Evolutionary conservation across 2,329 filamentous ascomycete genomes (phyloP), one percentile per base, ranked within the genome.

Genomic region (Cryphonectria carpinicola): DNA sequence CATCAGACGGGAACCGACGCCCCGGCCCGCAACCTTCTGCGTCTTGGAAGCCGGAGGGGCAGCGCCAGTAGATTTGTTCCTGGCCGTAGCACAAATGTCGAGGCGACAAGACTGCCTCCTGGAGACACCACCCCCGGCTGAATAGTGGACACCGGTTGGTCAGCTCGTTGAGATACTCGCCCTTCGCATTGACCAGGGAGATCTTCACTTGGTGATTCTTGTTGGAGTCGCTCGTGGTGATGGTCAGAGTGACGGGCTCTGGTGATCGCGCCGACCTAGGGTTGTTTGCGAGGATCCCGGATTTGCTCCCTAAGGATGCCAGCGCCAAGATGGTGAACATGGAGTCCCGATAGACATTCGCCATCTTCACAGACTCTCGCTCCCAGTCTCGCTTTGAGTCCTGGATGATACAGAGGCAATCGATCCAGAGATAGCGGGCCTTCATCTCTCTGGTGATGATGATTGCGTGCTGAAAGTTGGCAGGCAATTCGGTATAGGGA

Each of bases 391-490:
- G 37, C 14, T 2, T 41, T 4, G 25, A 41, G 25, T 56, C 52
- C n/a, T 56, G 52, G 10, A 56, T n/a, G 11, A 56, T 56, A 19
- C 52, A 56, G 25, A 63, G 41, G 37, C n/a, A 35, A 41, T 68
- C 67, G 54, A 69, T 58, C 60, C 67, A 69, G 10, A 65, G 49
- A 39, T 69, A 65, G n/a, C n/a, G n/a, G 13, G 65, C 14, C 19
- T 37, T 49, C 37, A 69, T 28, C 37, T 65, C 22, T 28, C 61
- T 64, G 6, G 67, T 65, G 10, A 69, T 37, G 19, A 41, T 43
- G 32, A 69, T 52, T 28, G 67, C 67, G 17, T 69, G 60, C 41
- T 64, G 49, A 22, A 69, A 69, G 14, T 64, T 69, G 43, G 61
- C 49, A 17, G 67, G 32, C 8, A 69, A 49, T 14, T 35, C n/a